A percentile compares a stretch with the other conserved stretches of the same genome.
These are phyloP conservation scores for Elsinoe australis DNA, from an alignment of 2,329 filamentous ascomycete species.

Conservation along the genomic window DNA sequence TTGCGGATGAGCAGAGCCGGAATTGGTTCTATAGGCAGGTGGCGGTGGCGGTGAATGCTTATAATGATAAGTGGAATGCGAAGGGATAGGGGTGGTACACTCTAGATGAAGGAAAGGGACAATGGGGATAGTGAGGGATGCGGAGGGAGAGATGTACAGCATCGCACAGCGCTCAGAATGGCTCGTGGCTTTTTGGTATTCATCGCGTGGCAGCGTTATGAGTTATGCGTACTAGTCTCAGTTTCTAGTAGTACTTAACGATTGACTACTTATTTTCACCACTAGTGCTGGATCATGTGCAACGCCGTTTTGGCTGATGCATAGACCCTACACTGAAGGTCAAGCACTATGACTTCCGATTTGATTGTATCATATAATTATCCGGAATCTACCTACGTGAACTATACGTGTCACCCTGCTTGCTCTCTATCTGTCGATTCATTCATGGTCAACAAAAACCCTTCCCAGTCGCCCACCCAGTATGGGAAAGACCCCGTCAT, in stretches of 20 bases:
- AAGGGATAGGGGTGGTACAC: no score
- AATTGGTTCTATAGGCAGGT: slow-evolving; percentile 62
- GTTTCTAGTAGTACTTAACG: slow-evolving; percentile 1
- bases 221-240: neutral
- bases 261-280: neutral
- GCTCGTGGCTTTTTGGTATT: neutral
- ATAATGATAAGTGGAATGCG: slow-evolving; percentile 59
- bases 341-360: no score
- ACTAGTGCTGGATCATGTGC: no score
- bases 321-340: no score
- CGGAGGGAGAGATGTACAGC: neutral
- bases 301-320: no score
- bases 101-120: neutral
- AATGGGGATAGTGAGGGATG: neutral
- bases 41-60: slow-evolving; percentile 59
- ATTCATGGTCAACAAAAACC: neutral
- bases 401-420: neutral
- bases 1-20: slow-evolving; percentile 71
- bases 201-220: neutral
- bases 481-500: no score
- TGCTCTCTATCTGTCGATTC: neutral
- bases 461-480: neutral
- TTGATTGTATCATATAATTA: no score
- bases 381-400: no score
- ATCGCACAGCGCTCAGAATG: neutral